A percentile compares a stretch with the other conserved stretches of the same genome.
These are phyloP conservation scores for Plectosphaerella plurivora DNA, from an alignment of 2,329 filamentous ascomycete species.

Conservation along the genomic window DNA sequence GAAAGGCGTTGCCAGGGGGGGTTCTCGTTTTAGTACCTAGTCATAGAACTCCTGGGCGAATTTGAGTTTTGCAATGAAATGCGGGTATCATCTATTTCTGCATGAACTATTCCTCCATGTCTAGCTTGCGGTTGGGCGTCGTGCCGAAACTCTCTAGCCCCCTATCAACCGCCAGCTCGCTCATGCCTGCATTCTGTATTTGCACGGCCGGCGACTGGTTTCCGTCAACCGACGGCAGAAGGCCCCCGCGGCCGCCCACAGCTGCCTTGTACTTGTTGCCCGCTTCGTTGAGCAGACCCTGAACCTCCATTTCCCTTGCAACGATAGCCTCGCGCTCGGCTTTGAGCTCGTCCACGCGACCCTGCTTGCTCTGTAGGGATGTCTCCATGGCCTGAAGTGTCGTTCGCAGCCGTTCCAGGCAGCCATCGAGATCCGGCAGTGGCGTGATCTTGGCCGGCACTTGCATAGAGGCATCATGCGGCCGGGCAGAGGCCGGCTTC, in stretches of 20 bases:
- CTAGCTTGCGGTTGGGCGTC: conserved; percentile 29
- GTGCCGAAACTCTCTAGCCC: conserved; percentile 44
- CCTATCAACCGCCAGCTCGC: conserved; percentile 27
- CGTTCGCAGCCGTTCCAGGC: conserved; percentile 58
- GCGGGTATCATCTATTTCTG: neutral
- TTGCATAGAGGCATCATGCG: conserved; percentile 34
- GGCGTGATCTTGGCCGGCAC: conserved; percentile 73
- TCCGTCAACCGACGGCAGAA: conserved; percentile 1
- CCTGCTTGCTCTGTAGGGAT: conserved; percentile 55
- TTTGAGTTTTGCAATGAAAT: conserved; percentile 15
- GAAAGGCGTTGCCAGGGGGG: conserved; percentile 16
- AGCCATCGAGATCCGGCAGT: conserved; percentile 67
- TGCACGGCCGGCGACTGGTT: conserved; percentile 12
- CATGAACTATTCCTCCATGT: conserved; percentile 21
- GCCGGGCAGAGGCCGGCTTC: conserved; percentile 24
- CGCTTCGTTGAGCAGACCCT: conserved; percentile 74
- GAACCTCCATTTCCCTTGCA: conserved; percentile 72
- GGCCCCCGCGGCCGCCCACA: conserved; percentile 20
- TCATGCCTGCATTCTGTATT: conserved; percentile 8
- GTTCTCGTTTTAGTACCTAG: conserved; percentile 11
- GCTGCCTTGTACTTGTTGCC: conserved; percentile 57
- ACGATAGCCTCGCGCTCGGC: conserved; percentile 65
- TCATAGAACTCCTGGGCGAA: conserved; percentile 6
- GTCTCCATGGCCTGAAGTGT: conserved; percentile 60
- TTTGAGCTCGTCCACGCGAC: conserved; percentile 61